These are phyloP conservation scores for Edaphochlamys debaryana DNA, from an alignment of 139 green algal genomes.

Conservation along the genomic window DNA sequence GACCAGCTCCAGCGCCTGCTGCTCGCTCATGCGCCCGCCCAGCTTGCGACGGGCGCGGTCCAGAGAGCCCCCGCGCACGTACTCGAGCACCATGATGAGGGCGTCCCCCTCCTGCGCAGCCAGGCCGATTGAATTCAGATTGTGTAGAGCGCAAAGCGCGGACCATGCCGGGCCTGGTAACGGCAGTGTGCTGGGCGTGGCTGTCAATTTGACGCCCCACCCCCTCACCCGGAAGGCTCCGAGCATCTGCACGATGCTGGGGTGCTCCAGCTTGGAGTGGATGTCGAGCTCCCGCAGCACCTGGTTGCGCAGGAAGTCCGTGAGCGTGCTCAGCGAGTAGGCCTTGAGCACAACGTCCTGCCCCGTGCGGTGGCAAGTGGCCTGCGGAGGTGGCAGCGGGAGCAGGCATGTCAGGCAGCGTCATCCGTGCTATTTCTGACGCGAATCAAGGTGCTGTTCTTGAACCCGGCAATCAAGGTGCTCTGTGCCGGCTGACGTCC, in stretches of 20 bases:
- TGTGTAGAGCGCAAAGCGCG: background rate
- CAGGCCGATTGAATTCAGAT: background rate
- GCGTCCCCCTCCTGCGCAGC: constrained; percentile 38
- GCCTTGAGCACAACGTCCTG: constrained; percentile 48
- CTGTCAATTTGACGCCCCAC: background rate
- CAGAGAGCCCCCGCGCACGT: constrained; percentile 47
- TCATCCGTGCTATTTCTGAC: background rate
- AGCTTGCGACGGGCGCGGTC: constrained; percentile 40
- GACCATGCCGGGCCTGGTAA: background rate
- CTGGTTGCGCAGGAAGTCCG: constrained; percentile 47
- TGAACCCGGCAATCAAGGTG: background rate
- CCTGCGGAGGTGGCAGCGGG: background rate
- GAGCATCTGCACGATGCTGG: constrained; percentile 50
- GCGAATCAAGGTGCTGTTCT: background rate
- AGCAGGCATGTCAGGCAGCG: background rate
- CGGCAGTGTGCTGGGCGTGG: background rate
- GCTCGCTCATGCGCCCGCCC: constrained; percentile 49
- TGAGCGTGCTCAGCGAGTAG: constrained; percentile 43
- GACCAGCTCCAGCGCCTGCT: constrained; percentile 45
- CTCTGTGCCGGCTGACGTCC: background rate
- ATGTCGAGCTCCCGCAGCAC: constrained; percentile 54
- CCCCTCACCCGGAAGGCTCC: constrained; percentile 44
- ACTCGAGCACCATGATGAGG: constrained; percentile 54
- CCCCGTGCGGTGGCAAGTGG: background rate
- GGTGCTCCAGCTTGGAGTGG: constrained; percentile 52